Base-by-base conservation (phyloP, 225 moss, liverwort and hornwort species). In the Straminergon stramineum region DNA sequence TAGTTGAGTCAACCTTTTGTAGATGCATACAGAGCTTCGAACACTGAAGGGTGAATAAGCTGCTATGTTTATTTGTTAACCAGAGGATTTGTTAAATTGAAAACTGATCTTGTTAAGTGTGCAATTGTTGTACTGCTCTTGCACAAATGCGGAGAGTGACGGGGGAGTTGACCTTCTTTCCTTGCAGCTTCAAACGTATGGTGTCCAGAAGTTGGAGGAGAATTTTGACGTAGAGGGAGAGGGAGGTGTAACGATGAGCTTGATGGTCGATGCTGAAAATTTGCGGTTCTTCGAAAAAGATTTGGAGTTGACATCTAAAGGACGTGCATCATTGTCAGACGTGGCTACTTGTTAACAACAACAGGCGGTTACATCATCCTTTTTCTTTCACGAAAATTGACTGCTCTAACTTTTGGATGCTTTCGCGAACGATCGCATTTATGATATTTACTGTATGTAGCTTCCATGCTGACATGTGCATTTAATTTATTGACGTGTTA, bases 221-320 rank as follows among this genome's bases (percentile, higher is more conserved):
- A 81, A 23, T 18, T 95, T 92, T 85, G 92, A 94, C 84, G 76
- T 89, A 19, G 65, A 92, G 82, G 94, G 95, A 86, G 93, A 89
- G 85, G 95, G 90, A 82, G 95, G 95, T 84, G 94, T 95, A 75
- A 91, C 86, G 65, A 92, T 95, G 94, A 86, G 94, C 77, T 76
- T 95, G 83, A 75, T 89, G 85, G 82, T 94, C 53, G 91, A 94
- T 81, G 70, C 88, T 61, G 95, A 91, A 86, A 91, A 85, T 65
- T 80, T 93, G 43, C 81, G 61, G 39, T 67, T 39, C 63, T 87
- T 95, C 24, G 93, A 90, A 89, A 93, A 79, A 83, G 94, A 90
- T 85, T 69, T 95, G 80, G 89, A 84, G 87, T 85, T 91, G 63
- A 82, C 90, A 73, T 89, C 91, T 57, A 94, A 90, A 88, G 94